These are phyloP conservation scores for Chloropicon primus DNA, from an alignment of 139 green algal species.

Conservation along the genomic window DNA sequence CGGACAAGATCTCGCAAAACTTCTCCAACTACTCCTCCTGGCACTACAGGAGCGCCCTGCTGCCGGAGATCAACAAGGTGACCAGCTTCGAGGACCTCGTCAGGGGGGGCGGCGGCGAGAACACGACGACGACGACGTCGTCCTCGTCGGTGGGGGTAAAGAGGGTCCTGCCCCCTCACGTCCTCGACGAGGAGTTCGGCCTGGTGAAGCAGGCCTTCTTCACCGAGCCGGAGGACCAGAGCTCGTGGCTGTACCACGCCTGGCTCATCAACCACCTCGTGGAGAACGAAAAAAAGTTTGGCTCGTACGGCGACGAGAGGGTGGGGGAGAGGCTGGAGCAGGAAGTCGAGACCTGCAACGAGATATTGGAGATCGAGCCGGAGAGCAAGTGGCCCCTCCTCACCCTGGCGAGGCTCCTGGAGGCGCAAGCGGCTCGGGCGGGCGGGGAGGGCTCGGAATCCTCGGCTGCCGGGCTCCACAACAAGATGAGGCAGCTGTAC, in stretches of 20 bases:
- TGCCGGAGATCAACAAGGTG: conserved; percentile 26
- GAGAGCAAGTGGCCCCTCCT: conserved; percentile 71
- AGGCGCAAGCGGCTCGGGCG: conserved; percentile 27
- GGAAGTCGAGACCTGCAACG: conserved; percentile 29
- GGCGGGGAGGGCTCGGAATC: not conserved
- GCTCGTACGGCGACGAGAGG: not conserved
- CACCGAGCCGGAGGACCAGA: conserved; percentile 86
- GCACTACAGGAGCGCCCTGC: conserved; percentile 73
- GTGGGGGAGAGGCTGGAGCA: conserved; percentile 27
- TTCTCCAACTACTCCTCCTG: conserved; percentile 97
- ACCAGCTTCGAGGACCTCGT: not conserved
- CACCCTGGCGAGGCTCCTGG: conserved; percentile 46
- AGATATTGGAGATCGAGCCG: conserved; percentile 33
- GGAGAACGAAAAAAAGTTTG: conserved; percentile 18
- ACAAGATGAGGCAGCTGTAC: not conserved
- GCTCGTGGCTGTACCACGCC: conserved; percentile 83
- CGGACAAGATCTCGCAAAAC: conserved; percentile 75
- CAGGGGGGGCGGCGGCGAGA: not conserved
- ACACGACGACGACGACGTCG: too few relatives aligned
- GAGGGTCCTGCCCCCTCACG: conserved; percentile 26
- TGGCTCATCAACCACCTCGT: conserved; percentile 59
- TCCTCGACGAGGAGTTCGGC: conserved; percentile 75
- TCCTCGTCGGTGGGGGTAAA: not conserved
- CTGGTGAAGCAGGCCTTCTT: conserved; percentile 85
- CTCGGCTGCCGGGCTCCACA: not conserved